A percentile compares a stretch with the other conserved stretches of the same genome.
Conservation (phyloP, 371 early-diverging fungal species). For the Lichtheimia corymbifera region DNA sequence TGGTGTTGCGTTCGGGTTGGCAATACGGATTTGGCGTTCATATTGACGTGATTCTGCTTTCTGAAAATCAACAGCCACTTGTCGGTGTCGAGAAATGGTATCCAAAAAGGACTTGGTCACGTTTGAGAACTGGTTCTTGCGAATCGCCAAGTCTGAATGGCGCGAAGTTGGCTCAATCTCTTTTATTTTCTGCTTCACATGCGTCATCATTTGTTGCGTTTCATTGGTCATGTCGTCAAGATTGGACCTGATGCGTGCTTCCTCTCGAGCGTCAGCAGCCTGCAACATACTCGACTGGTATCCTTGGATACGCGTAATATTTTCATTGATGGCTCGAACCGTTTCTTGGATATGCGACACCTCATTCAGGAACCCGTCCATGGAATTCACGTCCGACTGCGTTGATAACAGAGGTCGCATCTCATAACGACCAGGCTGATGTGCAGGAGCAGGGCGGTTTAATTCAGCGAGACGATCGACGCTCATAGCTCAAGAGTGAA, state of each 20-base stretch:
- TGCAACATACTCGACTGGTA: constrained; percentile 40
- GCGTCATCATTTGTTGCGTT: constrained; percentile 40
- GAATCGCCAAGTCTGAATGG: constrained; percentile 45
- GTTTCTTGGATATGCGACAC: constrained; percentile 41
- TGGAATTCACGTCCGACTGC: constrained; percentile 26
- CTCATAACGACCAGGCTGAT: constrained; percentile 30
- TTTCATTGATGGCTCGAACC: constrained; percentile 40
- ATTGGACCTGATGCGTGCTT: constrained; percentile 22
- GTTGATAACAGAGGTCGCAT: constrained; percentile 49
- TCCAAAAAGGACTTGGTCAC: constrained; percentile 49
- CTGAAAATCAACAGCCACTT: constrained; percentile 45
- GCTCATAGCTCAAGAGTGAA: constrained; percentile 29
- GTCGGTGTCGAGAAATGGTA: constrained; percentile 42
- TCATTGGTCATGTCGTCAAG: constrained; percentile 33
- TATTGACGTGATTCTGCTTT: constrained; percentile 40
- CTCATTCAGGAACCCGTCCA: constrained; percentile 41
- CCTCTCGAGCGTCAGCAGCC: constrained; percentile 41
- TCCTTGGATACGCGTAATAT: constrained; percentile 32
- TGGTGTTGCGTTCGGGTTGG: constrained; percentile 47
- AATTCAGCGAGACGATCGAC: constrained; percentile 51
- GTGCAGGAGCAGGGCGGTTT: constrained; percentile 16
- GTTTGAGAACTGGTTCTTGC: constrained; percentile 46
- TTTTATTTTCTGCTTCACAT: constrained; percentile 45
- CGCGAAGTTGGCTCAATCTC: constrained; percentile 45
- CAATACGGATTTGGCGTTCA: constrained; percentile 52